Percentiles rank a stretch among this genome's conserved stretches.
These are phyloP conservation scores for Obba rivulosa DNA, from an alignment of 768 basidiomycete species.

Conservation along the genomic window DNA sequence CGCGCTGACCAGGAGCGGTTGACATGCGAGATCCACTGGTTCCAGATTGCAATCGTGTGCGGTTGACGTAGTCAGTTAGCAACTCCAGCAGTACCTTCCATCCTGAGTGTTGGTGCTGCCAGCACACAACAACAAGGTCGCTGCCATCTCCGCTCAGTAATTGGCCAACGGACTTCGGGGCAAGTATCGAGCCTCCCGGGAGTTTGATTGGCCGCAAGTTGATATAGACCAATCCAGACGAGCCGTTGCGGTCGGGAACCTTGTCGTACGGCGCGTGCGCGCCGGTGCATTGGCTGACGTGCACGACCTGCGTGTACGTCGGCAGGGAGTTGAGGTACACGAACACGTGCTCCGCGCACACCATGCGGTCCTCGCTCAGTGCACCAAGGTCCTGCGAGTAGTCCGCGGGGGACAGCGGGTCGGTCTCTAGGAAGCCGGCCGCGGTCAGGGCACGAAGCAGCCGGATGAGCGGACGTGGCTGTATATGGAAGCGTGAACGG, in stretches of 20 bases:
- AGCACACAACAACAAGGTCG: constrained; percentile 66
- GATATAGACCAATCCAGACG: constrained; percentile 52
- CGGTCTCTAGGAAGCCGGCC: constrained; percentile 70
- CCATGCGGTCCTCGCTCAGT: constrained; percentile 43
- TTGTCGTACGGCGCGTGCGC: constrained; percentile 70
- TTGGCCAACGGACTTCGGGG: constrained; percentile 59
- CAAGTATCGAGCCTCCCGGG: constrained; percentile 72
- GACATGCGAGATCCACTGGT: constrained; percentile 41
- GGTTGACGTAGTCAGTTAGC: constrained; percentile 68
- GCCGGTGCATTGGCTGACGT: constrained; percentile 55
- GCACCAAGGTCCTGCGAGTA: constrained; percentile 34
- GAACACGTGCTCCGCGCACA: constrained; percentile 67
- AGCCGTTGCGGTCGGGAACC: constrained; percentile 54
- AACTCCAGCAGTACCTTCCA: constrained; percentile 86
- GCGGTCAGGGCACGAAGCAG: constrained; percentile 76
- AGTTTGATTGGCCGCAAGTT: constrained; percentile 65
- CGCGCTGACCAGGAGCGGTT: constrained; percentile 47
- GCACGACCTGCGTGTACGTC: constrained; percentile 72
- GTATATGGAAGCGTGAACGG: constrained; percentile 77
- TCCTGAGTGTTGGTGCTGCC: constrained; percentile 79
- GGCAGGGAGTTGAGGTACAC: constrained; percentile 69
- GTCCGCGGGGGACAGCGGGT: constrained; percentile 53
- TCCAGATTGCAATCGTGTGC: constrained; percentile 40
- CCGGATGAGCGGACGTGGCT: constrained; percentile 61
- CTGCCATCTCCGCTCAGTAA: constrained; percentile 69